Evolutionary conservation across 192 early-diverging fungal genomes (phyloP), one percentile per base, ranked within the genome.

Genomic region (Coemansia sp.): DNA sequence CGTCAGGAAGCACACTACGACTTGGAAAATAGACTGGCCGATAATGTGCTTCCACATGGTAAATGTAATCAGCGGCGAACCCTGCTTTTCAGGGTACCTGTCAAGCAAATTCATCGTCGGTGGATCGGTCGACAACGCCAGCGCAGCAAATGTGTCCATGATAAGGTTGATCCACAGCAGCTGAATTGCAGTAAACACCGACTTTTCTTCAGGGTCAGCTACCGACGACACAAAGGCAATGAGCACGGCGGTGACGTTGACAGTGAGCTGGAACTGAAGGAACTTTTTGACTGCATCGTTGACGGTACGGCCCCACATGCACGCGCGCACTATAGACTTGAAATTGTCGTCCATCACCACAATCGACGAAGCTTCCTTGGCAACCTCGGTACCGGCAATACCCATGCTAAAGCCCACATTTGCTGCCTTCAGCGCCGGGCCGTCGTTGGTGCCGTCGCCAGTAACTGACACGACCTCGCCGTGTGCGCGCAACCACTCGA

Each of bases 401-500:
- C 98, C 98, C 98, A 99, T 99, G 27, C 88, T 88, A 75, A 99
- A 99, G 10, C 98, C 98, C 39, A 99, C 94, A 68, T 98, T 95
- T 50, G 98, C 93, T 50, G 86, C 81, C 70, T 94, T 94, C 51
- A 99, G 81, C 9, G 98, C 98, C 14, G 91, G 91, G 0, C 92
- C 98, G 73, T 99, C 98, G 74, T 99, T 99, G n/a, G 98, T 98
- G 10, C 98, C 98, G 82, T 99, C 98, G 27, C 98, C 98, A 41
- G 96, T 99, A 0, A 99, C 96, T 0, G 97, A 94, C 5, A 99
- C 97, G 50, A 95, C 93, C 72, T 98, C 94, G 48, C 93, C 92
- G 45, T 96, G 82, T 41, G 88, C 83, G 69, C 92, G 93, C 60
- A 99, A 82, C 64, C 89, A 85, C 32, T 88, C 84, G 8, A 99